Base-by-base conservation (phyloP, 805 yeast genomes). In the Candida sanyiensis region DNA sequence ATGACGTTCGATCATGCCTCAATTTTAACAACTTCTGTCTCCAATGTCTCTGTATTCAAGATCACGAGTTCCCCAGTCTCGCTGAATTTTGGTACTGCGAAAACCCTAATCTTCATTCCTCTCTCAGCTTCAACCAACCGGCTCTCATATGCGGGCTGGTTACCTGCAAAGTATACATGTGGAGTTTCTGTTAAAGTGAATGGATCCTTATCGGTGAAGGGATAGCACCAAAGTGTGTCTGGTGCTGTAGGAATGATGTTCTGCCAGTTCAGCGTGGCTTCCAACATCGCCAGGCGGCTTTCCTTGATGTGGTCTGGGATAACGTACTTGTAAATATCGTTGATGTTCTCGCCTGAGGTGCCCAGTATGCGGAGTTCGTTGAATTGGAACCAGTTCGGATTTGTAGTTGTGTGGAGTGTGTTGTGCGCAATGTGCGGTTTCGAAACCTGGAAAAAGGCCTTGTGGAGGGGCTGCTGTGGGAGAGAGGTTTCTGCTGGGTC, bases 181-280 rank as follows among this genome's bases (percentile, higher is more conserved):
- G 97, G 97, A 13, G 84, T 75, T 51, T 84, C 85, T 8, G 64
- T 42, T n/a, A 93, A 63, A 2, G 79, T 66, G 58, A 90, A 87
- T 4, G 97, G 97, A 58, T 93, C 97, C 2, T 56, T 51, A 19
- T 77, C 75, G 9, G 72, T 71, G 52, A 70, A 89, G 1, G 98
- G 97, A 51, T 86, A 88, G 48, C 95, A 80, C 71, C 89, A 83
- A 30, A 93, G 62, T 0, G 98, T 93, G 54, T 93, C 97, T 0
- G 98, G 98, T 1, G 96, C 95, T 0, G 97, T 88, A 3, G 98
- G 98, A 1, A 85, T 79, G 18, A 85, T 67, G 53, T 86, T 86
- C 52, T 88, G 90, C 95, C 96, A 89, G 33, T 66, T 62, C 26
- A 93, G 54, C 0, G 85, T 82, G 12, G 77, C 68, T 49, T 80